These are phyloP conservation scores for Sporisorium scitamineum DNA, from an alignment of 1,284 basidiomycete genomes.

Conservation along the genomic window DNA sequence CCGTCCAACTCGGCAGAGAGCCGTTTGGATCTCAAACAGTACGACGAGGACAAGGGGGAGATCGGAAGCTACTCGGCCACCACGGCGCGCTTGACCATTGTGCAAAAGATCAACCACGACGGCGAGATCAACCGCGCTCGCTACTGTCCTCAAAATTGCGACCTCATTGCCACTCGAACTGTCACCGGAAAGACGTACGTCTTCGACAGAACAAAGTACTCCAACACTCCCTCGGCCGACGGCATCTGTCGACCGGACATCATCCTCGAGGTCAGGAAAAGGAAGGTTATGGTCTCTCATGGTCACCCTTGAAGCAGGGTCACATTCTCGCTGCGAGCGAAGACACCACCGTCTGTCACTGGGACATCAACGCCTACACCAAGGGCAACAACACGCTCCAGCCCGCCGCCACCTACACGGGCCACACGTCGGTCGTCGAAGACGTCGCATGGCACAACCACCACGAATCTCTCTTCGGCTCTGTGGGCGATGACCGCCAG, in stretches of 20 bases:
- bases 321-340: conserved; percentile 92
- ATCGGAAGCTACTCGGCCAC: conserved; percentile 74
- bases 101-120: conserved; percentile 93
- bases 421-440: conserved; percentile 75
- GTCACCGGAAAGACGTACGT: conserved; percentile 89
- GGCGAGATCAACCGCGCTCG: conserved; percentile 97
- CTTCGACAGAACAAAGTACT: conserved; percentile 97
- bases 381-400: conserved; percentile 83
- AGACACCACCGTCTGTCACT: conserved; percentile 95
- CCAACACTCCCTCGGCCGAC: conserved; percentile 87
- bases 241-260: conserved; percentile 88
- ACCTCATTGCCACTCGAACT: conserved; percentile 94
- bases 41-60: conserved; percentile 88
- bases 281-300: conserved; percentile 94
- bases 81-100: conserved; percentile 84
- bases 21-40: conserved; percentile 82
- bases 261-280: conserved; percentile 86
- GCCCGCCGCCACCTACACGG: conserved; percentile 84
- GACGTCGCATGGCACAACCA: conserved; percentile 96
- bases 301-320: conserved; percentile 85
- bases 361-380: conserved; percentile 91
- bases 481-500: conserved; percentile 96
- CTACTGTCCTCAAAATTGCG: conserved; percentile 99
- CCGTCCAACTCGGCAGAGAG: conserved; percentile 71
- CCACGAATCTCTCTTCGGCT: conserved; percentile 87